Base-by-base conservation (phyloP, 2,329 filamentous ascomycete species). In the Torrubiellomyces zombiae region DNA sequence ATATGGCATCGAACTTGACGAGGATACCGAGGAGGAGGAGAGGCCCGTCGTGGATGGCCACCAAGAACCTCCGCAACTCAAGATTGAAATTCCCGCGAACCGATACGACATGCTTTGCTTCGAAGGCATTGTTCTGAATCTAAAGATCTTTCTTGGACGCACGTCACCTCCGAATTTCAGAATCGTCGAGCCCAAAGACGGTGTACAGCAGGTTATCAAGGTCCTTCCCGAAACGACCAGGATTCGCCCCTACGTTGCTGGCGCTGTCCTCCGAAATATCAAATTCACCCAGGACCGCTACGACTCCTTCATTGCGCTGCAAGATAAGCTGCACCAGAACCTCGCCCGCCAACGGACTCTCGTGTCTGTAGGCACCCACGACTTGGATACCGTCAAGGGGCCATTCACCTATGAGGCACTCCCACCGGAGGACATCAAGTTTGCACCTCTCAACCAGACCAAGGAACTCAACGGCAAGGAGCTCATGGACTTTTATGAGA, bases 271-370 rank as follows among this genome's bases (percentile, higher is more conserved):
- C 34, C 75, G 89, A 38, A 80, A 83, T 48, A 67, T 98, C 60
- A 82, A 75, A 44, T 95, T 98, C 63, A 85, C 80, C 39, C 67
- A 89, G 58, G 80, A 75, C 38, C 68, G 78, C 37, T 98, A 98
- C 52, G 81, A 92, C 40, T 94, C 83, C 44, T 98, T 98, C 77
- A 98, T 98, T 48, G 70, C 76, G 28, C 67, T 98, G 23, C 89
- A 98, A 58, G 91, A 98, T 58, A 98, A 98, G 60, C 69, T 98
- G 23, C 89, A 98, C 58, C 78, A 86, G 50, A 98, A 98, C 47
- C 60, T 98, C 37, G 91, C 89, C 24, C 73, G 89, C 33, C 80
- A 95, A 53, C 65, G 89, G 42, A 94, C 86, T 1, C 58, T 98
- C 23, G 86, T 94, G n/a, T 79, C 86, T 13, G 94, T 98, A 45